A percentile compares a stretch with the other conserved stretches of the same genome.
Conservation (phyloP, 2,329 filamentous ascomycete species). For the Cryphonectria naterciae region DNA sequence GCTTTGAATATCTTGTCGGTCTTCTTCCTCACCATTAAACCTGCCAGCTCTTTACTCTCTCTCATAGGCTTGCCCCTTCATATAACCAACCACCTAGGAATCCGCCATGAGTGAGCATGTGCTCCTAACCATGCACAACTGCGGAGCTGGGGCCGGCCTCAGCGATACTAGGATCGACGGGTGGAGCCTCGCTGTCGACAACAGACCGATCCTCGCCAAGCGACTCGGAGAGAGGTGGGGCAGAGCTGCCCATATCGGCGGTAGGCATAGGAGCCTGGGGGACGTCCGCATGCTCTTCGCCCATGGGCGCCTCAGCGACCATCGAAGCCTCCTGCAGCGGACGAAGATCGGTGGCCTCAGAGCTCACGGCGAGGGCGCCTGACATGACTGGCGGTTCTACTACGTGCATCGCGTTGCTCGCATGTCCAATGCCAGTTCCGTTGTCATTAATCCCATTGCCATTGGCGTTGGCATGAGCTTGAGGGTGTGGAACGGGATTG, state of each 20-base stretch:
- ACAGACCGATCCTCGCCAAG: conserved; percentile 20
- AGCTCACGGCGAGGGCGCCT: conserved; percentile 6
- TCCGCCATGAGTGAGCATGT: not conserved
- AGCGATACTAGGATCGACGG: conserved; percentile 10
- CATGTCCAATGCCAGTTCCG: not conserved
- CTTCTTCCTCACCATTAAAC: too few relatives aligned
- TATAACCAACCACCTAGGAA: not conserved
- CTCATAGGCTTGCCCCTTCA: not conserved
- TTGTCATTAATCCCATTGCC: not conserved
- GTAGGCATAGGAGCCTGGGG: conserved; percentile 26
- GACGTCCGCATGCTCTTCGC: not conserved
- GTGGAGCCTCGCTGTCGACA: not conserved
- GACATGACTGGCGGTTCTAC: conserved; percentile 9
- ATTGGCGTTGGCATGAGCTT: not conserved
- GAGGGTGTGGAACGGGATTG: too few relatives aligned
- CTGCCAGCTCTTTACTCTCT: not conserved
- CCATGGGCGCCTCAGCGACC: conserved; percentile 22
- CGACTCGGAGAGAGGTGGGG: conserved; percentile 17
- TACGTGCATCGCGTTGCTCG: not conserved
- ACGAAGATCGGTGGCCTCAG: conserved; percentile 17
- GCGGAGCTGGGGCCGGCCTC: conserved; percentile 1
- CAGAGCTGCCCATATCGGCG: conserved; percentile 5
- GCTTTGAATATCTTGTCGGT: not conserved
- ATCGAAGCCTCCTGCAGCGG: conserved; percentile 28
- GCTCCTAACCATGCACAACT: not conserved